Evolutionary conservation across 305 asterid genomes (phyloP), one percentile per base, ranked within the genome.

Genomic region (Petunia hybrid): DNA sequence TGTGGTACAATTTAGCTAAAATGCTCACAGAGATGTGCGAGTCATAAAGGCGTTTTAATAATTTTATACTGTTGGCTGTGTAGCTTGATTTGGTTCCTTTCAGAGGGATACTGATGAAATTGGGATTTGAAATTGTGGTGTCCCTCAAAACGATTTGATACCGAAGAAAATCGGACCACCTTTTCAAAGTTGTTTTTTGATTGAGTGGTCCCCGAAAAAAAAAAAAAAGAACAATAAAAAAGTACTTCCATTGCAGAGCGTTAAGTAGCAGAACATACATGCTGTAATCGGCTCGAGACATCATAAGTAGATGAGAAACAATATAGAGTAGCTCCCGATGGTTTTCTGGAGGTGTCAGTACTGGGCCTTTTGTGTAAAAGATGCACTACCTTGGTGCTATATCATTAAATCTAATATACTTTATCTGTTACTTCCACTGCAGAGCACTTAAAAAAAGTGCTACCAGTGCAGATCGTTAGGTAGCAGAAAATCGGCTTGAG

Each of bases 401-500:
- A n/a, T 63, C 43, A 38, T 36, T 22, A 22, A 63, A 63, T 63
- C 35, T 9, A 63, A 63, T 63, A 36, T 63, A 8, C 40, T 6
- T 36, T 63, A 35, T 35, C 14, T 63, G 42, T 36, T 63, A 63
- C 42, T 9, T 22, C 31, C 31, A 22, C 31, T 22, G 31, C 31
- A 22, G 31, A 22, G 31, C 31, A 22, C 31, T 22, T 22, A 22
- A 22, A 22, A 22, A 22, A 22, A 22, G 31, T 22, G 36, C 63
- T 73, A 14, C 78, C 35, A 13, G 31, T 51, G 41, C 62, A 51
- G 63, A 51, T 7, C 9, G 6, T 51, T 36, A 41, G 3, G 78
- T 73, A 13, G 45, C 46, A 51, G 62, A 73, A 73, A 73, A 73
- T 73, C 13, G 78, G 78, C 60, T 36, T 35, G 46, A 51, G 63